phyloP scores from a whole-genome alignment of 495 filamentous ascomycete species.

The Penicillium macrosclerotiorum region DNA sequence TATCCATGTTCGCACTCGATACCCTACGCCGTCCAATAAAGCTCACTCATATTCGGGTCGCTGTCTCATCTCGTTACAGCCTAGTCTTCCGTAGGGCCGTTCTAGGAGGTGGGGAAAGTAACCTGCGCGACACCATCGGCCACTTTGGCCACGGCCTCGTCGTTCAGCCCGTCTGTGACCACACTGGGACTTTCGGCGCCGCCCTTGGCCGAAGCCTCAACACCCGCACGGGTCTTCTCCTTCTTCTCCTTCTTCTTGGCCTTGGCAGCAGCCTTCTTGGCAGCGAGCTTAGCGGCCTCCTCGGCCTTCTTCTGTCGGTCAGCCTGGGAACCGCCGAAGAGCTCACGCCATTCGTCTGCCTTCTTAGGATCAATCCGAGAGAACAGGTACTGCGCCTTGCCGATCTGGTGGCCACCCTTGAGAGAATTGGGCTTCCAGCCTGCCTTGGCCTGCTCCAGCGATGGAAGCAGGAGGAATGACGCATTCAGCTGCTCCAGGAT shows the following conservation, averaged over 20 bases:
- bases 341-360: conserved; percentile 75
- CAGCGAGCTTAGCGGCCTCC: conserved; percentile 56
- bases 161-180: conserved; percentile 21
- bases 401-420: conserved; percentile 74
- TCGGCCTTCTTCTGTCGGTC: conserved; percentile 62
- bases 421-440: conserved; percentile 61
- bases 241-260: conserved; percentile 60
- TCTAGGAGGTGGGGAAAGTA: conserved; percentile 38
- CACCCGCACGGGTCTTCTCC: conserved; percentile 37
- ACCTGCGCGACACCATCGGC: conserved; percentile 42
- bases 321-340: conserved; percentile 75
- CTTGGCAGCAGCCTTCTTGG: conserved; percentile 55
- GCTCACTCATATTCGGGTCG: too few relatives aligned
- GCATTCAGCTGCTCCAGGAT: conserved; percentile 74
- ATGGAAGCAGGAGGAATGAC: conserved; percentile 63
- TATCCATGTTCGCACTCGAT: too few relatives aligned
- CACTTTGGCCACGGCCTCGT: conserved; percentile 38
- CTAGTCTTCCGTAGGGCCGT: not conserved
- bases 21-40: too few relatives aligned
- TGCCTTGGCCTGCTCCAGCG: conserved; percentile 38
- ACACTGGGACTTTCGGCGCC: conserved; percentile 27
- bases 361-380: conserved; percentile 78
- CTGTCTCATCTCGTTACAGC: too few relatives aligned
- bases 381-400: conserved; percentile 81
- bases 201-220: conserved; percentile 38